Evolutionary conservation across 176 grass and related monocot species (phyloP), one percentile per base, ranked within the genome.

Genomic region (Bromus sterilis): DNA sequence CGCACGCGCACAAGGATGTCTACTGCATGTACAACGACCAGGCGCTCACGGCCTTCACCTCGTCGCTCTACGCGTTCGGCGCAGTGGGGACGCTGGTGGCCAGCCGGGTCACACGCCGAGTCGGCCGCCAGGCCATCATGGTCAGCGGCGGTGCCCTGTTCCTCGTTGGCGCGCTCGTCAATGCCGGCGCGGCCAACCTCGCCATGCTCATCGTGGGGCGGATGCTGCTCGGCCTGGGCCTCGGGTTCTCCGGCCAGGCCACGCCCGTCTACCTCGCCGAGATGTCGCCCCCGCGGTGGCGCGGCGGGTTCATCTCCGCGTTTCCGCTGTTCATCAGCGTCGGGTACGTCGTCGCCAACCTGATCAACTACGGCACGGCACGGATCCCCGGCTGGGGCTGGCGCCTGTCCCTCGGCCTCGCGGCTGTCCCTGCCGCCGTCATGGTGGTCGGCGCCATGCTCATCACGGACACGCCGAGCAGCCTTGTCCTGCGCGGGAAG

Each of bases 331-430:
- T 94, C 84, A 91, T 94, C 74, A 84, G 81, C 78, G 5, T 91
- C 1, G 92, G 92, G 0, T 91, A 91, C 49, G 81, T 94, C 61
- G 56, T 33, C 11, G 89, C 92, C 62, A 94, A 87, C 81, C 74
- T 94, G n/a, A 90, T 94, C 78, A 99, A 99, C 96, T 93, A 95
- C 86, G 92, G 90, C 81, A 90, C 96, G 11, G 80, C 82, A 15
- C 84, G 83, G 66, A 91, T 99, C 30, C 71, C 89, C 0, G 76
- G 0, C 3, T 99, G 93, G 93, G 96, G 96, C 2, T 99, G 96
- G 96, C 96, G 96, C 72, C 84, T 99, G 32, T 95, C 96, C 37
- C 93, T 98, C 20, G 96, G 96, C 72, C 96, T 98, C 12, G 96
- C 96, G 1, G 90, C 86, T 0, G 70, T 56, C 1, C 96, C 96